Base-by-base conservation (phyloP, 1,284 basidiomycete species). In the Puccinia brachypodii region DNA sequence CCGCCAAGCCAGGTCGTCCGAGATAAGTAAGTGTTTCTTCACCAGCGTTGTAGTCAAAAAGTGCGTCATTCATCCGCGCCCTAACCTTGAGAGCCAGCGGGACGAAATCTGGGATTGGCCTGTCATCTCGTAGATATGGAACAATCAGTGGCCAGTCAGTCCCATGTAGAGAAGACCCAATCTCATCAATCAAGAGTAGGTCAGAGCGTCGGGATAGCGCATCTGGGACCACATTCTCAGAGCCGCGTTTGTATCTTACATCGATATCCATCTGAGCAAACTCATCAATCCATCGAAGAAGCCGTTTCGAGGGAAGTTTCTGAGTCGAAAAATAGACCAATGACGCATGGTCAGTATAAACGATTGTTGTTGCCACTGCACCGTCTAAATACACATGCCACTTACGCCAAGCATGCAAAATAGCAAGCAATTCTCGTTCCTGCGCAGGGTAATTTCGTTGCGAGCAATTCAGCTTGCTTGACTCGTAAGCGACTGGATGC, bases 401-500 rank as follows among this genome's bases (percentile, higher is more conserved):
- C 36, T 78, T 76, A 42, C 75, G 73, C n/a, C 76, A 81, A 31
- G 81, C 47, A 11, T 81, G 72, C 1, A 83, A 64, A 11, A 83
- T 81, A 0, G 83, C 81, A 3, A 83, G 62, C 11, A 83, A 36
- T 69, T 83, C 76, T 76, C 81, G 47, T 40, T 83, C 44, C 25
- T 83, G 82, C 3, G 71, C 64, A 0, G 81, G 77, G 56, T 83
- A 83, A 53, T 83, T 83, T 31, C 38, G 28, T 62, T 83, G 82
- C 0, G 77, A 82, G 1, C 50, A 8, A n/a, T 75, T 81, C 62
- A 80, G 71, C 53, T 82, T 77, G 1, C 80, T 14, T 1, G 83
- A 83, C 22, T 74, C 77, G 58, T 75, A 83, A 1, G 83, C 77
- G 36, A 80, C 76, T 0, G 82, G 83, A 4, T 42, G 58, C 4